Conservation (phyloP, 2,329 filamentous ascomycete species). For the Aspergillus hiratsukae region DNA sequence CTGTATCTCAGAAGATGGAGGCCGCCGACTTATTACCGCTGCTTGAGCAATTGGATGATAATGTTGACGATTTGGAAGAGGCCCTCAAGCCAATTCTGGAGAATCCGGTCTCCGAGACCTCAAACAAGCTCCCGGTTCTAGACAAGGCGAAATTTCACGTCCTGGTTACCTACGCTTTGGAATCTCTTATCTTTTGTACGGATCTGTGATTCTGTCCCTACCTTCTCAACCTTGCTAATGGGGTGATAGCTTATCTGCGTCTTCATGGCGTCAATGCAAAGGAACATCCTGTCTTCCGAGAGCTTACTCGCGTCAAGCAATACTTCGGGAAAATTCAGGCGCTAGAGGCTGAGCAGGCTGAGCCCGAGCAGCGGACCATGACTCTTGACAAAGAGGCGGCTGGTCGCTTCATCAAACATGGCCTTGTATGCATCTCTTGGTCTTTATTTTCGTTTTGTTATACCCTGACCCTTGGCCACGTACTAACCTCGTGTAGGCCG, state of each 20-base stretch:
- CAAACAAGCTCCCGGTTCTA: slow-evolving; percentile 79
- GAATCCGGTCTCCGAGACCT: slow-evolving; percentile 59
- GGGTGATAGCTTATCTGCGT: slow-evolving; percentile 61
- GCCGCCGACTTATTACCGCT: slow-evolving; percentile 59
- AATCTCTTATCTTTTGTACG: slow-evolving; percentile 82
- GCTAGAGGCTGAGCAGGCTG: slow-evolving; percentile 64
- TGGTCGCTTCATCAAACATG: slow-evolving; percentile 74
- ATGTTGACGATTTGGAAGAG: slow-evolving; percentile 74
- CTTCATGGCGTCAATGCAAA: slow-evolving; percentile 77
- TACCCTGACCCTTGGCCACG: background rate
- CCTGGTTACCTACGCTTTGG: slow-evolving; percentile 81
- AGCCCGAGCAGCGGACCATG: slow-evolving; percentile 54
- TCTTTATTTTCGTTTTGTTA: background rate
- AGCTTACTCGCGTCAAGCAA: slow-evolving; percentile 79
- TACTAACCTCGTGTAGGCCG: slow-evolving; percentile 32
- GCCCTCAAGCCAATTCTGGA: slow-evolving; percentile 69
- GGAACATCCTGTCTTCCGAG: slow-evolving; percentile 76
- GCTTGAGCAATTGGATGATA: slow-evolving; percentile 68
- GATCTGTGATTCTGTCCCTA: slow-evolving; percentile 3
- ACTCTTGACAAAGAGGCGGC: slow-evolving; percentile 71
- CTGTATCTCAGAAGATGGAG: slow-evolving; percentile 43
- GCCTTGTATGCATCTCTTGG: slow-evolving; percentile 54
- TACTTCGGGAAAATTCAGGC: slow-evolving; percentile 91
- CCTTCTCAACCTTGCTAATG: slow-evolving; percentile 8
- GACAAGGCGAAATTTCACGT: slow-evolving; percentile 93